Evolutionary conservation across 2,329 filamentous ascomycete genomes (phyloP).

Genomic region (Cladosporium sp.): DNA sequence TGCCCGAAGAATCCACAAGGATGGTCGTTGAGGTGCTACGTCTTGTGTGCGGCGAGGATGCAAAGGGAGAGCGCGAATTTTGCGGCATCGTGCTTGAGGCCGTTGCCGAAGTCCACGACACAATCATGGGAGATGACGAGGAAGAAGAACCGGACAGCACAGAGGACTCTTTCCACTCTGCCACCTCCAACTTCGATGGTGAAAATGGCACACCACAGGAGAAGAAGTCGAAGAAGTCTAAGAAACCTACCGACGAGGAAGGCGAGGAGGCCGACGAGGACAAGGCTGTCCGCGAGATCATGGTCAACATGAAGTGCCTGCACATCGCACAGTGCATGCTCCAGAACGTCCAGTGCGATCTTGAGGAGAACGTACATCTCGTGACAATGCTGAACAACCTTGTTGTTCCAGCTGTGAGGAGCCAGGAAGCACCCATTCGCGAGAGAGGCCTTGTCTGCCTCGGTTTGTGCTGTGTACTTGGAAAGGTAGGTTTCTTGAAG

Average conservation of each 20-base stretch:
- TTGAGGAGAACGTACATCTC: slow-evolving; percentile 86
- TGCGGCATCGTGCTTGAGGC: slow-evolving; percentile 84
- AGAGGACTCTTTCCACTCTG: slow-evolving; percentile 88
- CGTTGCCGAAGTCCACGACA: slow-evolving; percentile 94
- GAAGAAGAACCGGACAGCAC: slow-evolving; percentile 43
- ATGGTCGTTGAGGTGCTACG: slow-evolving; percentile 77
- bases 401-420: slow-evolving; percentile 89
- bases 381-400: slow-evolving; percentile 98
- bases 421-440: slow-evolving; percentile 85
- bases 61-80: slow-evolving; percentile 73
- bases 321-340: slow-evolving; percentile 98
- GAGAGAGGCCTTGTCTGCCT: slow-evolving; percentile 86
- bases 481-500: slow-evolving; percentile 53
- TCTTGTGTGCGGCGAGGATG: slow-evolving; percentile 72
- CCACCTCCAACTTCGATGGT: slow-evolving; percentile 75
- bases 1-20: slow-evolving; percentile 90
- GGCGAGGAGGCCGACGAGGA: slow-evolving; percentile 59
- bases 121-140: slow-evolving; percentile 67
- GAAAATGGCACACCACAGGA: slow-evolving; percentile 45
- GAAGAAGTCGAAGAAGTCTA: slow-evolving; percentile 36
- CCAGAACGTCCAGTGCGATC: slow-evolving; percentile 79
- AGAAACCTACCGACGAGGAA: slow-evolving; percentile 54
- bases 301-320: slow-evolving; percentile 97
- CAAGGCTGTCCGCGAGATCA: slow-evolving; percentile 82
- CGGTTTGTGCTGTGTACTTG: slow-evolving; percentile 84